Evolutionary conservation across 345 rosid species (phyloP).

Genomic region (Eucalyptus caleyi): DNA sequence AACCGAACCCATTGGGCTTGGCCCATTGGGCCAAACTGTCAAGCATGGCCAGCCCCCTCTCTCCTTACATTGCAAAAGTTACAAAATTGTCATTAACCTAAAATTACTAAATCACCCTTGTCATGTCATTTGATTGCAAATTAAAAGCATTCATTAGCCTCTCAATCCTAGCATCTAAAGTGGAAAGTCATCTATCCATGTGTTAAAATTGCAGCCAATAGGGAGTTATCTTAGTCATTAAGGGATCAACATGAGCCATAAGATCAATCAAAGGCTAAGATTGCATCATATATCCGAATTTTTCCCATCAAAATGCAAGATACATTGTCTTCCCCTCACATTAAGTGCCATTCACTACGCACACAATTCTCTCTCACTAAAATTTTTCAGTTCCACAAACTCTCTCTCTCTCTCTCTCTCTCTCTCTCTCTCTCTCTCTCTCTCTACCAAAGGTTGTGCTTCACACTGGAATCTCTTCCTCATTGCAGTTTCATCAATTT

Average conservation of each 20-base stretch:
- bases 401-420: too few relatives aligned
- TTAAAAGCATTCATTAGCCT: neutral
- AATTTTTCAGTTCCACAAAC: too few relatives aligned
- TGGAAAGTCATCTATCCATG: neutral
- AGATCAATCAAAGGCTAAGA: too few relatives aligned
- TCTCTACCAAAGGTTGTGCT: fast-evolving
- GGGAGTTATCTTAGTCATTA: neutral
- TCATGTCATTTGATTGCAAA: neutral
- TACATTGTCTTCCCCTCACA: neutral
- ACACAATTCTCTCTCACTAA: neutral
- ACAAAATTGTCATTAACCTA: neutral
- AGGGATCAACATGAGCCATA: neutral
- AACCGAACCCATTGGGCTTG: neutral
- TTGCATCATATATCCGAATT: neutral
- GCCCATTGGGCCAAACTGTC: neutral
- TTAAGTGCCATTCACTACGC: neutral
- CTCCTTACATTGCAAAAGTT: neutral
- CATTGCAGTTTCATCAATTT: too few relatives aligned
- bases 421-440: too few relatives aligned
- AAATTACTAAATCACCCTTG: neutral
- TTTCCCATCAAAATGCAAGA: neutral
- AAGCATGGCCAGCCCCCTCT: neutral
- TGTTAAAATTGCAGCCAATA: neutral
- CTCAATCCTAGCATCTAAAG: neutral
- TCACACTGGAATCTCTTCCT: too few relatives aligned